Evolutionary conservation across 768 basidiomycete species (phyloP), one percentile per base, ranked within the genome.

Genomic region (Lactarius akahatsu): DNA sequence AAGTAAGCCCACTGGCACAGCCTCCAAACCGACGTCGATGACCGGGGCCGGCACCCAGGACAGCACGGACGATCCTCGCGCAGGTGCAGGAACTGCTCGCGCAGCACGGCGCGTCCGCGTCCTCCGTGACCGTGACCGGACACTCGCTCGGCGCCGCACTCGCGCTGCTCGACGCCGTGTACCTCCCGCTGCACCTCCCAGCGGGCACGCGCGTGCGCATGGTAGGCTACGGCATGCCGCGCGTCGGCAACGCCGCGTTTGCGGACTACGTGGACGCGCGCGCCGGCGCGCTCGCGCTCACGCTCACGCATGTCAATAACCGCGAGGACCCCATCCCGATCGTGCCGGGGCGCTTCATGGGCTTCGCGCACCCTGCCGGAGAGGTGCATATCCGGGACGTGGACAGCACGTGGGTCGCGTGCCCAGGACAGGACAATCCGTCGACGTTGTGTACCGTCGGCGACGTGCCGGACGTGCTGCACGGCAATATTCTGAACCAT

Each of bases 171-270:
- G 77, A 77, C 36, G 67, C 74, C 0, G 59, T 78, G 10, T 76
- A 71, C 67, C 67, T 77, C 38, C 69, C 66, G 1, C 50, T 77
- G 45, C 71, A 77, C 64, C 73, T 78, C 2, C 75, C 76, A 0
- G 70, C 71, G 11, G 67, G 56, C 64, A 73, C 70, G 41, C 62
- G 62, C 76, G 76, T 85, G 61, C 80, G 78, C 61, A 75, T 78
- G 3, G 75, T 83, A 54, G 82, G 82, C 0, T 85, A 78, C 69
- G 83, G 82, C 3, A 80, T 79, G 41, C 84, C 84, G 9, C 79
- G 84, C 41, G 83, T 85, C 23, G 84, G 84, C 7, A 83, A 83
- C 71, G 59, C 74, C 2, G 80, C 76, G n/a, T 86, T 80, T 68
- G 85, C 80, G n/a, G 47, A 66, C 41, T 70, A 71, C 54, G 68